Base-by-base conservation (phyloP, 192 early-diverging fungal species). In the Umbelopsis ramanniana region DNA sequence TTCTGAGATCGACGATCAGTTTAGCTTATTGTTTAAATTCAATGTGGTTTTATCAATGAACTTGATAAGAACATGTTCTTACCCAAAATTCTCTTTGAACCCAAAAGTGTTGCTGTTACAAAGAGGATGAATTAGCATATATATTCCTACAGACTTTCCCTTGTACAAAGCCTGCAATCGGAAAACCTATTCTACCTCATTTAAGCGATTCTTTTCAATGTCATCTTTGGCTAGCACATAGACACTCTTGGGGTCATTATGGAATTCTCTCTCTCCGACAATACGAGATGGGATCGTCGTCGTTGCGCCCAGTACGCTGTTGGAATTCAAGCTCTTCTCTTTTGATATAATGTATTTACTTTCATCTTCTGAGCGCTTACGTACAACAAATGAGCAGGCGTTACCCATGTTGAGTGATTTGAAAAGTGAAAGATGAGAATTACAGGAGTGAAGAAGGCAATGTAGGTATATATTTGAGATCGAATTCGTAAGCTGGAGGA, bases 171-270 rank as follows among this genome's bases (percentile, higher is more conserved):
- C 1, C 57, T 8, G 9, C 48, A 45, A 55, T 50, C 37, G 3
- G 3, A 3, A 29, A 29, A 29, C 3, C 29, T 24, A 43, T 0
- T 43, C 8, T 72, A 72, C 75, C 66, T 71, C 75, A 55, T 72
- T 26, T 17, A 75, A 71, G 24, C 77, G 66, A 48, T 79, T 73
- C 8, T 68, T 37, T 35, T 79, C 77, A 21, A 43, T 46, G 21
- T 75, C 74, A 52, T 79, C 77, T 33, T 72, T 75, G 26, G 77
- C 69, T 52, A 79, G 47, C 52, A 70, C 67, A 75, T 79, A 79
- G 38, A 46, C 46, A 24, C 70, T 48, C 40, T 66, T 69, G 1
- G 74, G 52, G 38, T 52, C 57, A 47, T 68, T 74, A 22, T 78
- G 77, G 26, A 66, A 78, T 48, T 67, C 68, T 71, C 77, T 55